A percentile compares a stretch with the other conserved stretches of the same genome.
These are phyloP conservation scores for Plasmodium billcollinsi DNA, from an alignment of 169 alveolate genomes.

Conservation along the genomic window DNA sequence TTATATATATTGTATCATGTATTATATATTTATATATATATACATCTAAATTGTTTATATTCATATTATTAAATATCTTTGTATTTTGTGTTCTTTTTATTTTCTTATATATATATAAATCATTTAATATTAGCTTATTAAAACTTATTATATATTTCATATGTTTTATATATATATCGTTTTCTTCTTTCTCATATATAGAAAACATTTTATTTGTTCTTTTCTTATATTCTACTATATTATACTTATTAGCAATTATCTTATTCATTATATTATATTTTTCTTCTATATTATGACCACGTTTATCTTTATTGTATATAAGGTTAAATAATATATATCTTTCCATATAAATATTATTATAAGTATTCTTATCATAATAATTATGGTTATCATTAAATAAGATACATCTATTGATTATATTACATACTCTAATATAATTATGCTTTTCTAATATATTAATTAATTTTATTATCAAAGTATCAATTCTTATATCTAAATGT, in stretches of 20 bases:
- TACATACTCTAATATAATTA: constrained; percentile 6
- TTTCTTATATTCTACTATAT: background rate
- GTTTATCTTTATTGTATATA: background rate
- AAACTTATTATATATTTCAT: constrained; percentile 20
- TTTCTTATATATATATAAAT: constrained; percentile 10
- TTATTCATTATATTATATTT: background rate
- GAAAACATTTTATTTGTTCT: background rate
- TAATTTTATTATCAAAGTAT: constrained; percentile 20
- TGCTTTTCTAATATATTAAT: constrained; percentile 16
- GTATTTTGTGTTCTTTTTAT: too few species aligned
- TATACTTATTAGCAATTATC: background rate
- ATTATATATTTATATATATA: constrained; percentile 11
- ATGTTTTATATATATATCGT: constrained; percentile 23
- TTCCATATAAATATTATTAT: too few species aligned
- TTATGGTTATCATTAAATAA: constrained; percentile 12
- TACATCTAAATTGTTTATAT: too few species aligned
- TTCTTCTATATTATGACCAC: background rate
- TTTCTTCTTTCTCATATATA: background rate
- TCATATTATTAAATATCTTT: too few species aligned
- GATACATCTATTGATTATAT: background rate
- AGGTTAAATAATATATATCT: background rate
- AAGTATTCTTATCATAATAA: background rate
- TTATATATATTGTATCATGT: constrained; percentile 14
- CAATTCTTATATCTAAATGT: constrained; percentile 11
- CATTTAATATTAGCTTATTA: constrained; percentile 29